A percentile compares a stretch with the other conserved stretches of the same genome.
Conservation (phyloP, 768 basidiomycete genomes). For the Tylopilus plumbeoviolaceoides region DNA sequence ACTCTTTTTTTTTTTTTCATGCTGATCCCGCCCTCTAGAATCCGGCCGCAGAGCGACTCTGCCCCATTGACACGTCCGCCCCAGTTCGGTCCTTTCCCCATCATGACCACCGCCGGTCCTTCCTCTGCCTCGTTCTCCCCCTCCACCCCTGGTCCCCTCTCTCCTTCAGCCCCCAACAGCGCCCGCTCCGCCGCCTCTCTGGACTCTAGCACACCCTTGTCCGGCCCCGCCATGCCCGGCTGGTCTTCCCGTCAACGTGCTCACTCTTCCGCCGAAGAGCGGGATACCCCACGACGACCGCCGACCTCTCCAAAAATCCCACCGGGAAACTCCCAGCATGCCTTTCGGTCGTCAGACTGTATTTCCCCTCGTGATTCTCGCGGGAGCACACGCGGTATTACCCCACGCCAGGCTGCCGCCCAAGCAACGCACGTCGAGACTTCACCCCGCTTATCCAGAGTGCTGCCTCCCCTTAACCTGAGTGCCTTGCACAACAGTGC, state of each 20-base stretch:
- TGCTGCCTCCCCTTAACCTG: conserved; percentile 27
- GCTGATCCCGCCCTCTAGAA: conserved; percentile 46
- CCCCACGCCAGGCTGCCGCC: conserved; percentile 8
- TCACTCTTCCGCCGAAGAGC: conserved; percentile 16
- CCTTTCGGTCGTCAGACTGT: conserved; percentile 8
- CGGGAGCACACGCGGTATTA: conserved; percentile 6
- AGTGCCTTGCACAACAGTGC: conserved; percentile 11
- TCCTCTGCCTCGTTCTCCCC: conserved; percentile 19
- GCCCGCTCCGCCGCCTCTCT: conserved; percentile 23
- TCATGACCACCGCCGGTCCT: conserved; percentile 34
- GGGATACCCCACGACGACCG: conserved; percentile 14
- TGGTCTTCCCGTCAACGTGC: conserved; percentile 15
- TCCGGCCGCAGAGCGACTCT: conserved; percentile 66
- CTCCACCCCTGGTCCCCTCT: background rate
- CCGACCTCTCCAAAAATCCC: conserved; percentile 10
- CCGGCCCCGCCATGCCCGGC: conserved; percentile 56
- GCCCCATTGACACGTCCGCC: conserved; percentile 49
- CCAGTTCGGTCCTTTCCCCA: conserved; percentile 62
- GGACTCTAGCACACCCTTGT: conserved; percentile 39
- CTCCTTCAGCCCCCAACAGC: conserved; percentile 12
- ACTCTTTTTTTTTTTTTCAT: background rate
- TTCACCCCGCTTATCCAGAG: conserved; percentile 26
- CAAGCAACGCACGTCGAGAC: conserved; percentile 10
- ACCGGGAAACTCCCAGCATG: conserved; percentile 2
- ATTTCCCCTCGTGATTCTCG: conserved; percentile 12